Evolutionary conservation across 768 basidiomycete species (phyloP).

Genomic region (Sarcodon aspratus): DNA sequence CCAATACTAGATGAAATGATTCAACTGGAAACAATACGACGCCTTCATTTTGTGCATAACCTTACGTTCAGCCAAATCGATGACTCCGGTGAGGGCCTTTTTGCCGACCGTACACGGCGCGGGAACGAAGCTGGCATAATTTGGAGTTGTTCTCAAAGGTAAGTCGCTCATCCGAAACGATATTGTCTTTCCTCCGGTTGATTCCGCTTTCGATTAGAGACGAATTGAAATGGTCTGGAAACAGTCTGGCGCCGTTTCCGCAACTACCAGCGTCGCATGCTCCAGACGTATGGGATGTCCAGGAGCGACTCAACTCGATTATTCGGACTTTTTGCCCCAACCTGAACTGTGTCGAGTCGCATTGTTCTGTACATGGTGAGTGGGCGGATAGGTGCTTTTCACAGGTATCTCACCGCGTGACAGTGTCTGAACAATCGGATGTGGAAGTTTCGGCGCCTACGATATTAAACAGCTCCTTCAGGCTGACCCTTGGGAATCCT

Average conservation of each 20-base stretch:
- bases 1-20: slow-evolving; percentile 33
- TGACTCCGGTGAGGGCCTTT: no score
- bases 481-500: neutral
- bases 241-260: no score
- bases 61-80: no score
- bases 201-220: no score
- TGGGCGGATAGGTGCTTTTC: neutral
- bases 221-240: no score
- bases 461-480: neutral
- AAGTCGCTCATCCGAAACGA: neutral
- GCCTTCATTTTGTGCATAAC: slow-evolving; percentile 16
- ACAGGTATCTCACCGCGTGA: neutral
- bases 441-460: neutral
- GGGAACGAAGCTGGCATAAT: slow-evolving; percentile 24
- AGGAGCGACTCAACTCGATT: slow-evolving; percentile 19
- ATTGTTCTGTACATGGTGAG: slow-evolving; percentile 29
- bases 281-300: slow-evolving; percentile 17
- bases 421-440: neutral
- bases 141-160: slow-evolving; percentile 34
- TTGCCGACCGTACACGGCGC: no score
- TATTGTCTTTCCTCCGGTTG: no score
- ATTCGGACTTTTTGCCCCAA: slow-evolving; percentile 32
- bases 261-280: neutral
- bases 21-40: slow-evolving; percentile 29
- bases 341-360: slow-evolving; percentile 28